These are phyloP conservation scores for Penicillium roqueforti DNA, from an alignment of 495 filamentous ascomycete species.

Conservation along the genomic window DNA sequence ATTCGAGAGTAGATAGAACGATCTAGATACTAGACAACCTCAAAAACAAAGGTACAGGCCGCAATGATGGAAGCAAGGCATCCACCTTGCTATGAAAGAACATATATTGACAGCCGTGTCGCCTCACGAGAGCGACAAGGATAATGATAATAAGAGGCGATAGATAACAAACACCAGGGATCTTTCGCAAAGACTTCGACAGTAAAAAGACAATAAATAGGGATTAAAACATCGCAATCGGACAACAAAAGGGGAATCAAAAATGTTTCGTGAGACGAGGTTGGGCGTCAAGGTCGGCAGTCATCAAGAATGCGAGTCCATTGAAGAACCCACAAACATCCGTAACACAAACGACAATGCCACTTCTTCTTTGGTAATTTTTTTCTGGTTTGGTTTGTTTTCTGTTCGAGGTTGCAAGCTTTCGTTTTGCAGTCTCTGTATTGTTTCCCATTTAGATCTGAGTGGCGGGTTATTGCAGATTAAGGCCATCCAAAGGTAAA, in stretches of 20 bases:
- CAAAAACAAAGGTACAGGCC: not conserved
- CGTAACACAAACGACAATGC: constrained; percentile 19
- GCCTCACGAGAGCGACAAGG: constrained; percentile 21
- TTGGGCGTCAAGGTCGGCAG: constrained; percentile 35
- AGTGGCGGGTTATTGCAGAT: constrained; percentile 6
- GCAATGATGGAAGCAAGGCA: constrained; percentile 7
- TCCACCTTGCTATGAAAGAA: constrained; percentile 18
- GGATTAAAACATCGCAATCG: constrained; percentile 25
- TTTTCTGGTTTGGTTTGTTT: constrained; percentile 4
- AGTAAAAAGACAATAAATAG: constrained; percentile 14
- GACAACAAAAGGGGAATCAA: constrained; percentile 46
- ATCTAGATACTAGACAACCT: not conserved
- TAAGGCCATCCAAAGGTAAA: constrained; percentile 12
- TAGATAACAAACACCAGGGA: constrained; percentile 16
- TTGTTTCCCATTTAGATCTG: constrained; percentile 18
- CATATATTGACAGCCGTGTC: constrained; percentile 31
- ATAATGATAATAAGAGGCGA: constrained; percentile 17
- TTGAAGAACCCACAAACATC: constrained; percentile 24
- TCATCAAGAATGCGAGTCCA: constrained; percentile 31
- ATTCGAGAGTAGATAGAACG: not conserved
- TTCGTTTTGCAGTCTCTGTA: constrained; percentile 9
- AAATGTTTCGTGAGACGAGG: constrained; percentile 46
- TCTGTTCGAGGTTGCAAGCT: constrained; percentile 11
- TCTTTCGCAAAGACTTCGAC: constrained; percentile 19
- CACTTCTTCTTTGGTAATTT: constrained; percentile 15